These are phyloP conservation scores for Mariannaea sp. DNA, from an alignment of 2,329 filamentous ascomycete genomes.

Conservation along the genomic window DNA sequence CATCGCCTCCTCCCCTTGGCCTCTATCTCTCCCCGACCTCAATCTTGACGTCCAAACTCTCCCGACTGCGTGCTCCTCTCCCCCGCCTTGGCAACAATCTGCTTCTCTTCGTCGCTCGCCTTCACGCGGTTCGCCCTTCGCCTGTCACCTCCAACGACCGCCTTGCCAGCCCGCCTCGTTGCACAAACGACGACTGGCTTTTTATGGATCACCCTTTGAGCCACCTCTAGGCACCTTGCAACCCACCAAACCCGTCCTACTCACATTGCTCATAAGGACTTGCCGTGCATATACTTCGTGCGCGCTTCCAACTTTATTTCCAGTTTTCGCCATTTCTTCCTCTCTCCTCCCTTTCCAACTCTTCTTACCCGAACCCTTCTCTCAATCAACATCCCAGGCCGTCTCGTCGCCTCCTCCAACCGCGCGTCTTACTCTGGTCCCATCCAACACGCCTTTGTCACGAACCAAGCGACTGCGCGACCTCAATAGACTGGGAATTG, in stretches of 20 bases:
- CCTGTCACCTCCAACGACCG: constrained; percentile 19
- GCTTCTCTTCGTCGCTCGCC: constrained; percentile 8
- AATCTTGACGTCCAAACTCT: constrained; percentile 11
- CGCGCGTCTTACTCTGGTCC: neutral
- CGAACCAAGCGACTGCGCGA: constrained; percentile 13
- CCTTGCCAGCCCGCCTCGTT: constrained; percentile 24
- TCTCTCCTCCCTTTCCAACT: neutral
- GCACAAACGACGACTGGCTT: constrained; percentile 31
- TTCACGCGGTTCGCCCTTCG: too few relatives aligned
- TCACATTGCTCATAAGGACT: constrained; percentile 17
- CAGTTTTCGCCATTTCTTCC: constrained; percentile 14
- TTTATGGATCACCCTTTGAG: constrained; percentile 42
- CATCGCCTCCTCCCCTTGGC: constrained; percentile 11
- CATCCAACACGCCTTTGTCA: constrained; percentile 10
- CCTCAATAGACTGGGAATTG: constrained; percentile 28
- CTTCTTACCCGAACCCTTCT: neutral
- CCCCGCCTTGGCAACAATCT: constrained; percentile 3
- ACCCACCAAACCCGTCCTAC: constrained; percentile 25
- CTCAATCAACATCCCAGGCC: neutral
- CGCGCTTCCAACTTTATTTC: constrained; percentile 9
- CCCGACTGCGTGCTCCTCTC: constrained; percentile 17
- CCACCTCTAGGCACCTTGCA: constrained; percentile 41
- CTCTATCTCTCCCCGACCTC: constrained; percentile 16
- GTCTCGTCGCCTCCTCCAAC: constrained; percentile 8
- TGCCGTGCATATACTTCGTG: constrained; percentile 2